Conservation (phyloP, 192 early-diverging fungal species). For the Coemansia sp. region DNA sequence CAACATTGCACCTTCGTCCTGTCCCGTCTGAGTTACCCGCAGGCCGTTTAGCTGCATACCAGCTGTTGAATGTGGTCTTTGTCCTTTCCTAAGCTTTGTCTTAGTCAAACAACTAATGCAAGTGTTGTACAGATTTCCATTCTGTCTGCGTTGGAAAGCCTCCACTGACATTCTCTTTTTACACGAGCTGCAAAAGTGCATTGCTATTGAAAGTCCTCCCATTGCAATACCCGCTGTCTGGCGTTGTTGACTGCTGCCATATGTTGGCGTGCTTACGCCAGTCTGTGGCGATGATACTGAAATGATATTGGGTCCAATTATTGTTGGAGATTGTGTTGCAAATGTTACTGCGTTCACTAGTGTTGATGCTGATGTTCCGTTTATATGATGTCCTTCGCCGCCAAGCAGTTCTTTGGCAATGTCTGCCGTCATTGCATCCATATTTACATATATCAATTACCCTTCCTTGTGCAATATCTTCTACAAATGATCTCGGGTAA, state of each 20-base stretch:
- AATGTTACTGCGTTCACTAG: slow-evolving; percentile 11
- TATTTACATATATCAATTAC: background rate
- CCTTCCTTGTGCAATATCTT: too few relatives aligned
- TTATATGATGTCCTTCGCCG: background rate
- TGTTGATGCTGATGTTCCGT: slow-evolving; percentile 4
- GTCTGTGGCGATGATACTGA: background rate
- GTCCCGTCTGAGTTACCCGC: too few relatives aligned
- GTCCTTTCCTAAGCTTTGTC: slow-evolving; percentile 28
- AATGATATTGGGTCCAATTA: slow-evolving; percentile 5
- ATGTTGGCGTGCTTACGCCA: background rate
- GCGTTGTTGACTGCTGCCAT: background rate
- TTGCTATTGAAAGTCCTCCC: background rate
- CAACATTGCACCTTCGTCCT: too few relatives aligned
- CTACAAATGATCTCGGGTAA: too few relatives aligned
- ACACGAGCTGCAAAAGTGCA: slow-evolving; percentile 39
- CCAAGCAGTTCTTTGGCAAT: slow-evolving; percentile 11
- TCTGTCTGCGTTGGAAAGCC: slow-evolving; percentile 26
- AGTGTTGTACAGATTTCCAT: slow-evolving; percentile 35
- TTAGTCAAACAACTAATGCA: slow-evolving; percentile 23
- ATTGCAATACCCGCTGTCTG: background rate
- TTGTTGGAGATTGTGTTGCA: slow-evolving; percentile 15
- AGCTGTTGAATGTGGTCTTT: background rate
- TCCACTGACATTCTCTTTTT: slow-evolving; percentile 29
- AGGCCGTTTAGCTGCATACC: too few relatives aligned
- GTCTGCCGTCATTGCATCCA: slow-evolving; percentile 16